Percentiles rank a stretch among this genome's conserved stretches.
These are phyloP conservation scores for Yueomyces sp. DNA, from an alignment of 805 yeast species.

Conservation along the genomic window DNA sequence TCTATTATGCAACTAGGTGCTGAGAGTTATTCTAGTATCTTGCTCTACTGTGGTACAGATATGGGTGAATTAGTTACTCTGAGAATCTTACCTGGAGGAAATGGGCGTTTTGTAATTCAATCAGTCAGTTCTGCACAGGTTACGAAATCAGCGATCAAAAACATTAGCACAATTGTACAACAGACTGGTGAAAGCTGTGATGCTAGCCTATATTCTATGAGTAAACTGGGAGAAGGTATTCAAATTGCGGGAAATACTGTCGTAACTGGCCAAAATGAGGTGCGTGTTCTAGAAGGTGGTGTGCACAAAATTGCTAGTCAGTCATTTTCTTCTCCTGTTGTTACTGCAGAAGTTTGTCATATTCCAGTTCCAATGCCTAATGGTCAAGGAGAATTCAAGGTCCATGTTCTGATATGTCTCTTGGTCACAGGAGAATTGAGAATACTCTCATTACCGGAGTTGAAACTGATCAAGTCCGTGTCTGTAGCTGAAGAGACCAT, in stretches of 20 bases:
- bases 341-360: constrained; percentile 39
- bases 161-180: constrained; percentile 45
- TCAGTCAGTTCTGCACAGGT: constrained; percentile 35
- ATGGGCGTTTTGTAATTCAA: constrained; percentile 48
- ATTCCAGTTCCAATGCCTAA: constrained; percentile 13
- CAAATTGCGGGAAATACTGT: constrained; percentile 49
- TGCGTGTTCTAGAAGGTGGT: constrained; percentile 49
- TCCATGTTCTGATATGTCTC: constrained; percentile 35
- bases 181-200: constrained; percentile 49
- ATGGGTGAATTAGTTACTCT: constrained; percentile 56
- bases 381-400: constrained; percentile 20
- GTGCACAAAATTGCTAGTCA: constrained; percentile 52
- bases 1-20: constrained; percentile 55
- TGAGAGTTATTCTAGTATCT: constrained; percentile 59
- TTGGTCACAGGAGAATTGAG: constrained; percentile 35
- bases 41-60: constrained; percentile 65
- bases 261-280: constrained; percentile 41
- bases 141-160: constrained; percentile 36
- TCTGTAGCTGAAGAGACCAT: constrained; percentile 29
- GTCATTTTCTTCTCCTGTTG: constrained; percentile 35
- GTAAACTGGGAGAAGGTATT: constrained; percentile 46
- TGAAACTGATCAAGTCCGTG: constrained; percentile 42
- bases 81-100: constrained; percentile 47
- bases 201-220: constrained; percentile 47
- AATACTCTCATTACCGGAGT: constrained; percentile 41